Evolutionary conservation across 768 basidiomycete genomes (phyloP), one percentile per base, ranked within the genome.

Genomic region (Tephrocybe sp.): DNA sequence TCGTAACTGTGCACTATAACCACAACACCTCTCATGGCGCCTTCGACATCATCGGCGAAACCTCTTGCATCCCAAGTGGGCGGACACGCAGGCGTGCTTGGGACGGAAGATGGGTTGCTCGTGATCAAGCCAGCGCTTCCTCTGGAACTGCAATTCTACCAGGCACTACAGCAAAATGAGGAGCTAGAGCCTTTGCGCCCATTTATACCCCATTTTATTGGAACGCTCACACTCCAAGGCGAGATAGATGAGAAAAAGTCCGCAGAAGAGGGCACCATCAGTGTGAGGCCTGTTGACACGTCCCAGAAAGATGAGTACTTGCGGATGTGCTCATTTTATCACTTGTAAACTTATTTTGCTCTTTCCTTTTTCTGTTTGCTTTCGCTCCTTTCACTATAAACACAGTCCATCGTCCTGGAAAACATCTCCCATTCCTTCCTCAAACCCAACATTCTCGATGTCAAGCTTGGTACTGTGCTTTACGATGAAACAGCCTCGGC

Each of bases 401-500:
- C 36, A 74, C 83, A 94, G 74, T 85, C 82, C 51, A 71, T 96
- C 45, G 91, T 96, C 25, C 69, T 99, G 3, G 87, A 95, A 69
- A 98, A 99, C 65, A 70, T 94, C 11, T 69, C 87, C 2, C 67
- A 86, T 56, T 62, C 75, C 1, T 98, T 94, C 72, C 58, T 68
- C 28, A 87, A 84, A 63, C 95, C 95, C 5, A 92, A 89, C 57
- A 79, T 97, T 49, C 73, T 98, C 24, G 96, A 99, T 64, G 76
- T 93, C 63, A 99, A 98, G 67, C 86, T 98, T 13, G 97, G 97
- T 1, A 95, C 88, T 0, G 74, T 87, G 1, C 77, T 98, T n/a
- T 90, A 89, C 54, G 92, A 90, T 43, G 79, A 85, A 18, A 61
- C 64, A 9, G 77, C 87, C 4, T 65, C 77, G 0, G 74, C 79